Evolutionary conservation across 1,284 basidiomycete species (phyloP).

Genomic region (Fomitopsis betulina): DNA sequence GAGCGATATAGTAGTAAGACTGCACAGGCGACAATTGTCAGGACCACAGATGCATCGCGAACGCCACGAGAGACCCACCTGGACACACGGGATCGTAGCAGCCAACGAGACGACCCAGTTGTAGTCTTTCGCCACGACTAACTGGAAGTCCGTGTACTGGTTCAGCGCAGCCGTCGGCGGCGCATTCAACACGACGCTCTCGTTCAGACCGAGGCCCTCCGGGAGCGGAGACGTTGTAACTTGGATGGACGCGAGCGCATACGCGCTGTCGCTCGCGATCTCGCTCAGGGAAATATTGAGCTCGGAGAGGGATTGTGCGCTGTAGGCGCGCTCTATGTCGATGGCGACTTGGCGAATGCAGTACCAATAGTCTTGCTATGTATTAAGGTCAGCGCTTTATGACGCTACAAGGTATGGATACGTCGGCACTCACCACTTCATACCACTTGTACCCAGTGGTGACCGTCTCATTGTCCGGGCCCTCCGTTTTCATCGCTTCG

Average conservation of each 20-base stretch:
- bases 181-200: background rate
- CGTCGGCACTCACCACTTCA: background rate
- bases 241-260: background rate
- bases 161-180: background rate
- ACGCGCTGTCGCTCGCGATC: background rate
- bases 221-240: background rate
- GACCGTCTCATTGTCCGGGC: background rate
- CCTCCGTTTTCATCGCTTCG: background rate
- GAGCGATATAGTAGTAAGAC: constrained; percentile 1
- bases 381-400: background rate
- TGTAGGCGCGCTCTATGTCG: background rate
- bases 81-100: background rate
- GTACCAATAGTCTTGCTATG: constrained; percentile 1
- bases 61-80: background rate
- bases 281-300: constrained; percentile 1
- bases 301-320: background rate
- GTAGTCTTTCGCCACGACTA: background rate
- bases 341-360: background rate
- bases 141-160: background rate
- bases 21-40: background rate
- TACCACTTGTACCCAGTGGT: background rate
- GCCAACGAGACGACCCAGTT: constrained; percentile 1
- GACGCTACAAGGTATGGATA: background rate
- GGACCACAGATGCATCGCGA: background rate
- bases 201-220: background rate